Base-by-base conservation (phyloP, 2,329 filamentous ascomycete species). In the Tolypocladium nubicola region DNA sequence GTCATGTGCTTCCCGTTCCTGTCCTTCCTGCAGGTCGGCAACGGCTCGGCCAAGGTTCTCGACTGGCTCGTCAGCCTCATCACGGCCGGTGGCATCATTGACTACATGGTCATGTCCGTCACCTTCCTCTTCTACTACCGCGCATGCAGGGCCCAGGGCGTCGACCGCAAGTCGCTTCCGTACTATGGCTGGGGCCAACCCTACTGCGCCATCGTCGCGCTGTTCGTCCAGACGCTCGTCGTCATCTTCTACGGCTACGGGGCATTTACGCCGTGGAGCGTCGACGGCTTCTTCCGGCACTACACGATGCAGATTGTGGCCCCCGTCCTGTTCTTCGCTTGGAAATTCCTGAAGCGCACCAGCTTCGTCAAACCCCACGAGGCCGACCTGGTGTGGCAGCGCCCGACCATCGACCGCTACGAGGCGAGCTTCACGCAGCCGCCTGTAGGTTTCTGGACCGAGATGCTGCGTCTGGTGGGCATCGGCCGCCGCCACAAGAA, bases 261-360 rank as follows among this genome's bases (percentile, higher is more conserved):
- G 5, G 70, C 76, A 0, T 81, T 82, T 65, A 63, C 65, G 19
- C 70, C 71, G 19, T 86, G 83, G 77, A 67, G 70, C 30, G 71
- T 75, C 21, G 69, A 76, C 4, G 72, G 65, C 40, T 79, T 81
- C 65, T 74, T 80, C 67, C 70, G 74, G 21, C 80, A 80, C 71
- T 84, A 84, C 69, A 79, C 78, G 35, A 82, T 84, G 79, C 72
- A 80, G 59, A 68, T 83, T 16, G 66, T 85, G 30, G 76, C 78
- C 0, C 76, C 78, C 9, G 65, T 81, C 40, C 70, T 83, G 35
- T 87, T 79, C 66, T 55, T 78, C 23, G 75, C 75, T 63, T 89
- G 84, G 83, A 89, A 89, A 71, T 9, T 88, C 1, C 23, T 83
- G 67, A 82, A 84, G 72, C 75, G 73, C 57, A 88, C 85, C 1